Evolutionary conservation across 257 asterid species (phyloP), one percentile per base, ranked within the genome.

Genomic region (Parsonsia alboflavescens): DNA sequence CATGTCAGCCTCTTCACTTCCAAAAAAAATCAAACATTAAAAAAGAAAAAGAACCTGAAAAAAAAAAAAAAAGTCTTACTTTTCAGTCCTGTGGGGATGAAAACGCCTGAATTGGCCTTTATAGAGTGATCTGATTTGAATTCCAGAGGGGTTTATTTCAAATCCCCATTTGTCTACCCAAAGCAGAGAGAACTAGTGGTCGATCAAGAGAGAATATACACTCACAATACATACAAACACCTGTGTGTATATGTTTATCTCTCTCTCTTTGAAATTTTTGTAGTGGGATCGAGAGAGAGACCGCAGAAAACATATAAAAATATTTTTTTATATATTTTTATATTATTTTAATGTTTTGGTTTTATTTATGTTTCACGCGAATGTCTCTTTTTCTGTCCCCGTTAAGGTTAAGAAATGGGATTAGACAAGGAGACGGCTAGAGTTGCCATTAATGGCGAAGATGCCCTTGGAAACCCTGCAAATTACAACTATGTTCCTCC

Each of bases 311-410:
- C n/a, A 68, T 1, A 33, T 46, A 2, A 46, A 24, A 45, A 46
- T 39, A 10, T 28, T 30, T 53, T n/a, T 66, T 64, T 72, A 45
- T 13, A 42, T 65, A 12, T 53, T 41, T 45, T 36, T 39, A 21
- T 56, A 33, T 74, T 48, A 71, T 48, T 64, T 42, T 50, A 30
- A 50, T 22, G 8, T 70, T 77, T 65, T 68, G 57, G 46, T 74
- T 61, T 78, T 79, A 36, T 79, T 84, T 80, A 69, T 54, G 66
- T 74, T 77, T 80, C 81, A 84, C 84, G 86, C 87, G 77, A 80
- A 80, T 15, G 90, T 82, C 85, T 68, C 80, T 83, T 72, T 81
- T 81, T 22, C 24, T 81, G 80, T 84, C 86, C 84, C 84, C 77
- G 83, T 87, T 76, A 70, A 80, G 83, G 69, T 28, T 42, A 24